Percentiles rank a stretch among this genome's conserved stretches.
phyloP scores from a whole-genome alignment of 1,284 basidiomycete species.

The Leucoagaricus sp. region DNA sequence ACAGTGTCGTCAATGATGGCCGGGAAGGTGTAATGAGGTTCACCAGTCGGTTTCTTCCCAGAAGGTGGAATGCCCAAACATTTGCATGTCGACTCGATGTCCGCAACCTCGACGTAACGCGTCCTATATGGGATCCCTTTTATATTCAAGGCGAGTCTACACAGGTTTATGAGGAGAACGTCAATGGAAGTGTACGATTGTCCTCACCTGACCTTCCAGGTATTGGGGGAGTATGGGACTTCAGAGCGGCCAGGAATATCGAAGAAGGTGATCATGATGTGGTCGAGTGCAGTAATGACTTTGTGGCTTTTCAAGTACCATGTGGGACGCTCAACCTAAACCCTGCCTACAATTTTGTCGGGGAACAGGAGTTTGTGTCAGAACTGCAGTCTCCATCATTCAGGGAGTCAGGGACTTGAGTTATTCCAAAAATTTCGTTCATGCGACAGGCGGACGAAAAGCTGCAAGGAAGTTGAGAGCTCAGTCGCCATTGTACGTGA shows the following conservation, averaged over 20 bases:
- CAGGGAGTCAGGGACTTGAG: background rate
- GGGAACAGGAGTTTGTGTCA: too few species aligned
- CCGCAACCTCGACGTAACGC: conserved; percentile 21
- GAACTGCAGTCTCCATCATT: background rate
- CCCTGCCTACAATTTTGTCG: background rate
- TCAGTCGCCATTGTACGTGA: too few species aligned
- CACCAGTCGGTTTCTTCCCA: conserved; percentile 18
- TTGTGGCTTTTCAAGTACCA: background rate
- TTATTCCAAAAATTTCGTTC: too few species aligned
- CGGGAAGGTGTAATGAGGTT: conserved; percentile 23
- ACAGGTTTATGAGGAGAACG: background rate
- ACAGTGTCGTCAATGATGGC: conserved; percentile 25
- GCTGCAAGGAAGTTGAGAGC: too few species aligned
- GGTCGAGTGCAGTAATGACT: too few species aligned
- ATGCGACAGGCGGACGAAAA: too few species aligned
- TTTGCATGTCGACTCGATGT: conserved; percentile 22
- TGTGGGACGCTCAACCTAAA: background rate
- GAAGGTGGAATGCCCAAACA: conserved; percentile 23
- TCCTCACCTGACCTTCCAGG: conserved; percentile 26
- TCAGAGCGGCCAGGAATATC: conserved; percentile 20
- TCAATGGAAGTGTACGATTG: background rate
- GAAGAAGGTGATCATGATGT: conserved; percentile 18
- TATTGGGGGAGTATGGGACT: conserved; percentile 22
- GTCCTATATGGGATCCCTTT: conserved; percentile 24
- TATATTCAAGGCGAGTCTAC: conserved; percentile 24